Evolutionary conservation across 495 filamentous ascomycete genomes (phyloP).

Genomic region (Lepidopterella palustris): DNA sequence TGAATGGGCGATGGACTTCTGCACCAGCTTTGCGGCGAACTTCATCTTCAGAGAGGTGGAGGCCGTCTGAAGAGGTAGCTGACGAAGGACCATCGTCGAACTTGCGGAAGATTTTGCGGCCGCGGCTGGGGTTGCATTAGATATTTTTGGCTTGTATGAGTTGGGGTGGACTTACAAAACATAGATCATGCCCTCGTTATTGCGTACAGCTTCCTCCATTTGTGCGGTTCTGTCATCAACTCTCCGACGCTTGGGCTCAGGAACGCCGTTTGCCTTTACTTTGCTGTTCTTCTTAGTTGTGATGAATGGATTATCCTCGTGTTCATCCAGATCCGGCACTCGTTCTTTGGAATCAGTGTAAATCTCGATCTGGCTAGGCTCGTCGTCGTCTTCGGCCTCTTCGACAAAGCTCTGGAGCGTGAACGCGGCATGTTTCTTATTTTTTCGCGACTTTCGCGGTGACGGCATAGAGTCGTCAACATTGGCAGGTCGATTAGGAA

Average conservation of each 20-base stretch:
- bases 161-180: conserved; percentile 64
- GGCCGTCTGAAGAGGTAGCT: conserved; percentile 42
- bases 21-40: conserved; percentile 40
- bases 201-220: conserved; percentile 55
- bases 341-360: conserved; percentile 87
- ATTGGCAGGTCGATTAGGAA: conserved; percentile 44
- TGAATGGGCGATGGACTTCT: conserved; percentile 46
- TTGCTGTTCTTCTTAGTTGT: conserved; percentile 39
- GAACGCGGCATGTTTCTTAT: conserved; percentile 53
- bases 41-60: conserved; percentile 44
- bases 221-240: conserved; percentile 20
- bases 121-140: conserved; percentile 57
- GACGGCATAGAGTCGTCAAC: conserved; percentile 54
- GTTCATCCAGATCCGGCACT: conserved; percentile 62
- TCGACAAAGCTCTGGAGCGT: conserved; percentile 64
- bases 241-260: conserved; percentile 12
- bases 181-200: conserved; percentile 74
- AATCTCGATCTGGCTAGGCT: conserved; percentile 60
- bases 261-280: conserved; percentile 25
- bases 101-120: conserved; percentile 76
- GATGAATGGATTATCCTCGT: conserved; percentile 68
- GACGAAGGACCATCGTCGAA: conserved; percentile 39
- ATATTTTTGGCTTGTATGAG: not conserved
- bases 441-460: conserved; percentile 49
- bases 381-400: conserved; percentile 35